These are phyloP conservation scores for Cornus florida DNA, from an alignment of 148 eudicot species.

Conservation along the genomic window DNA sequence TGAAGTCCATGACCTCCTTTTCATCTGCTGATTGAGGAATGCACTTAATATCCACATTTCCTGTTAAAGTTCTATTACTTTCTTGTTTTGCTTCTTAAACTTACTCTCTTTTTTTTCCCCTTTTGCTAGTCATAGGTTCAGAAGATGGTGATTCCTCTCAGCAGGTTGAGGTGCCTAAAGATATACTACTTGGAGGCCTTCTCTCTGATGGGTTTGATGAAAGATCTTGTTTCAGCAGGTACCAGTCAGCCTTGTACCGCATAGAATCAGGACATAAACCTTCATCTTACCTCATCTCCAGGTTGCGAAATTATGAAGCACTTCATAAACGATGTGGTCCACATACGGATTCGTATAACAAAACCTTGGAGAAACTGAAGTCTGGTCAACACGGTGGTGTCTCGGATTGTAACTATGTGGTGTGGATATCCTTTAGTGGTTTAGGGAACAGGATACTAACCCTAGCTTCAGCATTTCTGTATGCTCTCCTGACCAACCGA, in stretches of 20 bases:
- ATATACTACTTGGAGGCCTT: constrained; percentile 65
- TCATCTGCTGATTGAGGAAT: not conserved
- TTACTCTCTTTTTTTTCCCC: not conserved
- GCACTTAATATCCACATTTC: not conserved
- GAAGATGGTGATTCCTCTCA: constrained; percentile 24
- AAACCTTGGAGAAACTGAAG: constrained; percentile 46
- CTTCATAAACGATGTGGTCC: constrained; percentile 90
- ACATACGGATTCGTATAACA: constrained; percentile 60
- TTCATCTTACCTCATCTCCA: constrained; percentile 71
- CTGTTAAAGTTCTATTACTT: not conserved
- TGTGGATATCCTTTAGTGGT: constrained; percentile 92
- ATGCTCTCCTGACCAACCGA: constrained; percentile 80
- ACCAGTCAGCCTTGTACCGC: constrained; percentile 55
- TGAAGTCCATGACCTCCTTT: not conserved
- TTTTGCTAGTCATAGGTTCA: constrained; percentile 14
- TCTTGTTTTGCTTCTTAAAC: not conserved
- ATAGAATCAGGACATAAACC: constrained; percentile 53
- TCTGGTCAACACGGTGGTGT: constrained; percentile 26
- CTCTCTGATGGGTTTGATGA: constrained; percentile 54
- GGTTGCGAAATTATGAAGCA: constrained; percentile 78
- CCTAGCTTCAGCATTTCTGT: constrained; percentile 77
- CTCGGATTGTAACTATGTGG: constrained; percentile 75
- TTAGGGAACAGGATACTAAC: constrained; percentile 88
- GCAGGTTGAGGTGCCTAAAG: constrained; percentile 17
- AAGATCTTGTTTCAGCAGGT: constrained; percentile 72